Conservation (phyloP, 1,284 basidiomycete genomes). For the Peniophora sp. region DNA sequence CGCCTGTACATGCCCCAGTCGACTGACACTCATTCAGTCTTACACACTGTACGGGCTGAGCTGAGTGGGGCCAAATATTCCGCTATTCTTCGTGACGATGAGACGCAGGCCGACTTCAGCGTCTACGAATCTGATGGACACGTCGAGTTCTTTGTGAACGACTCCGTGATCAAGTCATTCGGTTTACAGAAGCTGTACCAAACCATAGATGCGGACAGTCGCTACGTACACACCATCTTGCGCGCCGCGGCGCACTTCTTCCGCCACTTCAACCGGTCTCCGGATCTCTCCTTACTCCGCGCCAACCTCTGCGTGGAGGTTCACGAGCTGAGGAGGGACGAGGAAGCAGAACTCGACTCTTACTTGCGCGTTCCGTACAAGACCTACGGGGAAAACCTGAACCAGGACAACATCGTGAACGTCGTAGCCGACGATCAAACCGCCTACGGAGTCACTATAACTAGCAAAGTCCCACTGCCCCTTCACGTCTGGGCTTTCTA, state of each 20-base stretch:
- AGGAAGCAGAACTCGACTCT: background rate
- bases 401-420: background rate
- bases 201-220: background rate
- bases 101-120: constrained; percentile 1
- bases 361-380: background rate
- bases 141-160: background rate
- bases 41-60: background rate
- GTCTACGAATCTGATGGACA: background rate
- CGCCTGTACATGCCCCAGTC: background rate
- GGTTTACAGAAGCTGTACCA: background rate
- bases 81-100: background rate
- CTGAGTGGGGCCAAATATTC: background rate
- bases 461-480: constrained; percentile 18
- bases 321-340: background rate
- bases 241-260: constrained; percentile 1
- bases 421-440: background rate
- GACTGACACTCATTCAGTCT: background rate
- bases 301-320: background rate
- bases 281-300: constrained; percentile 2
- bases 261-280: constrained; percentile 18
- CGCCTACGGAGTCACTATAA: constrained; percentile 22
- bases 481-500: constrained; percentile 28
- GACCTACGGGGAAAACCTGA: background rate
- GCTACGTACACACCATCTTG: background rate
- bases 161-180: background rate